Evolutionary conservation across 2,329 filamentous ascomycete species (phyloP), one percentile per base, ranked within the genome.

Genomic region (Colletotrichum spinosum): DNA sequence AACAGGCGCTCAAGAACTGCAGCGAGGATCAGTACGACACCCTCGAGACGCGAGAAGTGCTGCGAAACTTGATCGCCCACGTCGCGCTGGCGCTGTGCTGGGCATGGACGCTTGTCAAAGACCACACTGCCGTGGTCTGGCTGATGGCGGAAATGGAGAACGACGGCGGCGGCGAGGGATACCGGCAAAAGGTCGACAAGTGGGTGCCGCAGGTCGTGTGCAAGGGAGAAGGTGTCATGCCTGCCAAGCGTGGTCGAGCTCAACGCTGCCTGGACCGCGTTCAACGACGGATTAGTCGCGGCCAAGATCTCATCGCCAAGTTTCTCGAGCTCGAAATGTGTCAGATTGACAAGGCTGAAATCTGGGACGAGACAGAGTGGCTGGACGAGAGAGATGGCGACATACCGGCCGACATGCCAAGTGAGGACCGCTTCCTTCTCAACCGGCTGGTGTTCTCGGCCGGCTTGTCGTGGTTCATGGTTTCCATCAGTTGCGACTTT

Each of bases 401-500:
- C 11, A 57, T 57, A 34, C 63, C 63, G 6, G 58, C 53, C 9
- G 55, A 67, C 10, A 42, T 54, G 45, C 45, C 8, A 7, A 48
- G 45, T 12, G 48, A 53, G 42, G 62, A 60, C 35, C 46, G 44
- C 15, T 45, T 56, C 4, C 56, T 61, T 12, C 48, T 67, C 8
- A 38, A 57, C 10, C 56, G 65, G 35, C 56, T 66, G 7, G 37
- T 52, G 9, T 66, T 67, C 51, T 67, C 65, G 15, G 56, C 65
- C 1, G 48, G 49, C 3, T 8, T 67, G 33, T 65, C 65, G 10
- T 65, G 61, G 65, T 48, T 67, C 25, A 56, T 67, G 65, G 48
- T 67, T 4, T 60, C 65, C 13, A 61, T 67, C 34, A 66, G 65
- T 42, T 57, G 61, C 50, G 65, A 67, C 38, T 67, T 67, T 46